Evolutionary conservation across 352 stramenopile species (phyloP), one percentile per base, ranked within the genome.

Genomic region (Globisporangium canariense): DNA sequence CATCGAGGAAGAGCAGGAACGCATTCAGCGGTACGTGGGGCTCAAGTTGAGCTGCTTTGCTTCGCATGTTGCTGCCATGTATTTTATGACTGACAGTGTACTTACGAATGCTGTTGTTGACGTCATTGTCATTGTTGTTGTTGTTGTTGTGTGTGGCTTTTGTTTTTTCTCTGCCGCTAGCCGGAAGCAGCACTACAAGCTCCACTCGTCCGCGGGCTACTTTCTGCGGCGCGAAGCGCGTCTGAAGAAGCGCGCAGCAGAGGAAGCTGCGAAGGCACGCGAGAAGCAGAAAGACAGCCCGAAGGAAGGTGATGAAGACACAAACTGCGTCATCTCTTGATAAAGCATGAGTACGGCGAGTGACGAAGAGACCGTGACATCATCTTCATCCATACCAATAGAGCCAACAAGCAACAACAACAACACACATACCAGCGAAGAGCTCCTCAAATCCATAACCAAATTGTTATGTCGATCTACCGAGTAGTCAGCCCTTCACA

Each of bases 191-290:
- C 80, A 94, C 58, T 91, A 88, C 68, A 90, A 94, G 70, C 60
- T 93, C 11, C 71, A 75, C 40, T 76, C 73, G 18, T 81, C 74
- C 5, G 73, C 85, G 1, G 87, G 75, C 2, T 95, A 94, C 62
- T 91, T 91, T 36, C 64, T 94, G 54, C 78, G 87, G 16, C 79
- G 86, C 9, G 87, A 93, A 62, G 74, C 71, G 62, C 76, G 87
- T 10, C 18, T 93, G 16, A 74, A 74, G 52, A 83, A 87, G 54
- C 70, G 78, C 22, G 71, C 71, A 1, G 74, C 65, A 5, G 68
- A 77, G 34, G 76, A 89, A 40, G 71, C 80, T 11, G 72, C 67
- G 4, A 67, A 83, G 30, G 67, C 81, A 56, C 77, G 77, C 11
- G 71, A 76, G 54, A 65, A 70, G 25, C 50, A 55, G 8, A 71